Base-by-base conservation (phyloP, 2,329 filamentous ascomycete genomes). In the Myriosclerotinia scirpicola region DNA sequence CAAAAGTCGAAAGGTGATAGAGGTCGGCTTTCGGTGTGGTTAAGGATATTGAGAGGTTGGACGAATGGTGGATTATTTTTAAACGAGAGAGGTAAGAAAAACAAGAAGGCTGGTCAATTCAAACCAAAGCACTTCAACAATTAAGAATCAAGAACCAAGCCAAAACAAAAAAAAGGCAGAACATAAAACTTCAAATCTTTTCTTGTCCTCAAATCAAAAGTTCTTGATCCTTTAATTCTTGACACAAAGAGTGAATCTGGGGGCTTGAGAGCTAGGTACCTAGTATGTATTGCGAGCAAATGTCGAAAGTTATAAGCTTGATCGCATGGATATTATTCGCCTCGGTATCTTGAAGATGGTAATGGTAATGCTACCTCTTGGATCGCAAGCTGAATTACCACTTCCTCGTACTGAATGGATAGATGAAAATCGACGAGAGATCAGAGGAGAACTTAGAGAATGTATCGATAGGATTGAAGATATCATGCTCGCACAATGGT, bases 401-500 rank as follows among this genome's bases (percentile, higher is more conserved):
- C 20, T 30, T 44, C 54, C 20, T 12, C 9, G 14, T 8, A 8
- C n/a, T 15, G 54, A 46, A 53, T 20, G 9, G 2, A 26, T 48
- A 12, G 20, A 12, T 60, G 12, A 20, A 34, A 17, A 52, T 34
- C 9, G 60, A 9, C 34, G 52, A 56, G 61, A 42, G 5, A 52
- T 52, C 7, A 68, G 60, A 64, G 61, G 20, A 44, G 55, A 64
- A 36, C 52, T 5, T 50, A 58, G 54, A 56, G 67, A 66, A 69
- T 54, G 46, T 56, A 63, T 65, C 54, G 54, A 63, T 54, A 38
- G 50, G 20, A 22, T 68, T 70, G 59, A 54, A 65, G 67, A 70
- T 53, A 64, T 66, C 69, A 73, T 73, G 68, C 68, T 71, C 72
- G 70, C 66, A 68, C 56, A 34, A 26, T 40, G 30, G 15, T 30